Base-by-base conservation (phyloP, 208 protist genomes). In the Acanthamoeba royreba region DNA sequence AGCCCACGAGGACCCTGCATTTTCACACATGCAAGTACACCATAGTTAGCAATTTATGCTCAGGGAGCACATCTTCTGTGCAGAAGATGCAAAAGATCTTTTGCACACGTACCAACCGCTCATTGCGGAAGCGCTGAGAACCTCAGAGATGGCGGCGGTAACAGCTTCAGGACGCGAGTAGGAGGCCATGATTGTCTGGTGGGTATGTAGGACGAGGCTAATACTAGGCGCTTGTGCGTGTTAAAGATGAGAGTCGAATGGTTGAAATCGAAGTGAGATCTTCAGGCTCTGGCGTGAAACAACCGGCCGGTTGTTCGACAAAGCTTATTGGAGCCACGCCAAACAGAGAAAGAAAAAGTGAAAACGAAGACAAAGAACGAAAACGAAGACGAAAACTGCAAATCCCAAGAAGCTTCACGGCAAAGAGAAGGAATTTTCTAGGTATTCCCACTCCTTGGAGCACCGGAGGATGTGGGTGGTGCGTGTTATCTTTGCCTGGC, bases 1-100 rank as follows among this genome's bases (percentile, higher is more conserved):
- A 86, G 46, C 77, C 77, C 38, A 86, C 77, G n/a, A 86, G 46
- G n/a, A 86, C 77, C 77, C 77, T 86, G 33, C 1, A 25, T 61
- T 61, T n/a, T n/a, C n/a, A n/a, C n/a, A n/a, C n/a, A n/a, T n/a
- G n/a, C n/a, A n/a, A n/a, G n/a, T n/a, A n/a, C n/a, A n/a, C n/a
- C n/a, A n/a, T n/a, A n/a, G n/a, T n/a, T n/a, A n/a, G n/a, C n/a
- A n/a, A n/a, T n/a, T n/a, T n/a, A n/a, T n/a, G n/a, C n/a, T n/a
- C n/a, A n/a, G n/a, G n/a, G n/a, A n/a, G n/a, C n/a, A n/a, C n/a
- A n/a, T n/a, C n/a, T n/a, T n/a, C n/a, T n/a, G n/a, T n/a, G n/a
- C n/a, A n/a, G 35, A 45, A 72, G 31, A 9, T 45, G 66, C 35
- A 19, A 63, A 63, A 28, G 55, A 28, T 28, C 13, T 8, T 66